Base-by-base conservation (phyloP, 179 eudicot species). In the Spinacia oleracea region DNA sequence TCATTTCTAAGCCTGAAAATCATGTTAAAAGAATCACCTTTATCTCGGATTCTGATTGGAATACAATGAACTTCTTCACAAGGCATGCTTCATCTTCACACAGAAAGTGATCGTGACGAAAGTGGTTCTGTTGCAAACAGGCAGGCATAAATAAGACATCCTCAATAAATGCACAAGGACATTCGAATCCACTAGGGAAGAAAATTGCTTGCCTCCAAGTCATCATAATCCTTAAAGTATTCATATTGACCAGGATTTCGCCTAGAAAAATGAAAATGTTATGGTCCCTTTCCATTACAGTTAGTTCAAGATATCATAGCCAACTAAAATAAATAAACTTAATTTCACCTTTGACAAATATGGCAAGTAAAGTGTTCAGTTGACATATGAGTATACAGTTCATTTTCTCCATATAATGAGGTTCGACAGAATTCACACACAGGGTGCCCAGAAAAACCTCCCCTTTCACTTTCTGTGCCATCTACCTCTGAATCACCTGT, bases 371-470 rank as follows among this genome's bases (percentile, higher is more conserved):
- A 96, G 82, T 96, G 99, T 74, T 94, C 99, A 32, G 93, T 91
- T 0, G 92, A 86, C 97, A 92, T 93, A 66, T 96, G 98, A 1
- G 87, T 73, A 83, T 89, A 96, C 29, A 96, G 92, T 83, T 96
- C 99, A 83, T 96, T 94, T 76, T 96, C 98, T 77, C 97, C 98
- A 80, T 96, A 96, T 72, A 93, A 96, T 0, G 92, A 94, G 59
- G 89, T 83, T 42, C 79, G 85, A 81, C 99, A 96, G 83, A 96
- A 96, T 82, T 94, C 98, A 85, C 99, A 96, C 32, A 83, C 78
- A 77, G 99, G 98, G 86, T 96, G 99, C 42, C 99, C 99, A 77
- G 82, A 76, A 78, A 96, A 96, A 53, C 99, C 99, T 82, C 98
- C 99, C 83, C 99, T 86, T 81, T 96, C 99, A 85, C 91, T 90